Percentiles rank a stretch among this genome's conserved stretches.
These are phyloP conservation scores for Geotrichum aggregatum DNA, from an alignment of 1,139 yeast genomes.

Conservation along the genomic window DNA sequence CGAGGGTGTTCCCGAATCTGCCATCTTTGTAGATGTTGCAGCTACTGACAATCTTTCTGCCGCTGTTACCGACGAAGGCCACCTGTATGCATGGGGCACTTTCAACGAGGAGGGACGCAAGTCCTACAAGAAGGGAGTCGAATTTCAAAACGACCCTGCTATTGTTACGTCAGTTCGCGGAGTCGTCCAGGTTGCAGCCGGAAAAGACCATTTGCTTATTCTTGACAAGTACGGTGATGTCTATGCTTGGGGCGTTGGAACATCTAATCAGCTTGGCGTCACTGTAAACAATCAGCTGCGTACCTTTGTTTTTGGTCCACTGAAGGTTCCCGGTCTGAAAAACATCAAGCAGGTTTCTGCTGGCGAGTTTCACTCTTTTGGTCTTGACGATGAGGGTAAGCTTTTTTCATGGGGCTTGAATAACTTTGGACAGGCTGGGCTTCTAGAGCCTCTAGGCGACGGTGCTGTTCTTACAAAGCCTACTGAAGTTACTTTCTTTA, in stretches of 20 bases:
- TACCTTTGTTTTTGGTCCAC: constrained; percentile 37
- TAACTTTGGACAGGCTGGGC: constrained; percentile 94
- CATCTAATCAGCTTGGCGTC: constrained; percentile 86
- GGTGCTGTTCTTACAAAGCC: constrained; percentile 66
- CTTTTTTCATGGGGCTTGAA: constrained; percentile 92
- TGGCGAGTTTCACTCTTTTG: constrained; percentile 96
- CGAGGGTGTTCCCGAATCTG: constrained; percentile 57
- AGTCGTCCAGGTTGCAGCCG: constrained; percentile 82
- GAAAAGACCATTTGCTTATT: constrained; percentile 87
- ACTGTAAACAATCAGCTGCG: constrained; percentile 34
- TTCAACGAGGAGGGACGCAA: constrained; percentile 89
- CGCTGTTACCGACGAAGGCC: constrained; percentile 72
- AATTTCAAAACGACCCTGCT: constrained; percentile 63
- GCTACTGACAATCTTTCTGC: constrained; percentile 93
- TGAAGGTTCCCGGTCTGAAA: constrained; percentile 45
- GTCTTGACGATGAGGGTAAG: constrained; percentile 66
- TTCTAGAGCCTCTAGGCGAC: constrained; percentile 61
- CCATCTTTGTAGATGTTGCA: constrained; percentile 69
- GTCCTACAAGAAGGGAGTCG: constrained; percentile 68
- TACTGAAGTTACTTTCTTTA: constrained; percentile 58
- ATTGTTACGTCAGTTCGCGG: constrained; percentile 60
- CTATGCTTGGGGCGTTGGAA: constrained; percentile 97
- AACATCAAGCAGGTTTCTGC: constrained; percentile 77
- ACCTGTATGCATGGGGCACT: constrained; percentile 96
- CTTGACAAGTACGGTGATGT: constrained; percentile 81